A percentile compares a stretch with the other conserved stretches of the same genome.
These are phyloP conservation scores for Annona squamosa DNA, from an alignment of 164 flowering plant species.

Conservation along the genomic window DNA sequence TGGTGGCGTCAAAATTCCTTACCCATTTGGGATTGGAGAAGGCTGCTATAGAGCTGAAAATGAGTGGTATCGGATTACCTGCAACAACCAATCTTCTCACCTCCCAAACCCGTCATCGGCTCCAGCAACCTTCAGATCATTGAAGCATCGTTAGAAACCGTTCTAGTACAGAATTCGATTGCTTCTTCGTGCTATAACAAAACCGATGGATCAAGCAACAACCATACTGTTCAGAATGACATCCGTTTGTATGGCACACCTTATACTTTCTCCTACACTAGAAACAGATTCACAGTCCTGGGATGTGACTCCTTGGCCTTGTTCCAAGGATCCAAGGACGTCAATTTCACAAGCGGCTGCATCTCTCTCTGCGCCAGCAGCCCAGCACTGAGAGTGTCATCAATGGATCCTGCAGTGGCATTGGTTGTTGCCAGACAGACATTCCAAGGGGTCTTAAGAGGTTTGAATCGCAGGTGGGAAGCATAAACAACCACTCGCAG, in stretches of 20 bases:
- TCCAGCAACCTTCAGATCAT: neutral
- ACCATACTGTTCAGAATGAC: neutral
- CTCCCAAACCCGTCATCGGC: constrained; percentile 4
- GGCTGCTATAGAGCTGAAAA: neutral
- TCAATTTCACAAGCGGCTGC: neutral
- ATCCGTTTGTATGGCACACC: neutral
- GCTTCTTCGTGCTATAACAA: neutral
- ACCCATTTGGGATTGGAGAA: neutral
- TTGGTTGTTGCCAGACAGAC: neutral
- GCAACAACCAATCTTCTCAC: neutral
- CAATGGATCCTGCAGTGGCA: neutral
- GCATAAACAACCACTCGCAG: neutral
- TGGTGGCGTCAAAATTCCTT: neutral
- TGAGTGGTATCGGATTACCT: neutral
- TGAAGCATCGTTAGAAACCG: neutral
- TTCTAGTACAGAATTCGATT: neutral
- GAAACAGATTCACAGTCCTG: neutral
- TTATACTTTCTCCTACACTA: neutral
- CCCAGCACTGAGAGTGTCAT: neutral
- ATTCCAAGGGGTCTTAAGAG: constrained; percentile 4
- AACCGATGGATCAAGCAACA: neutral
- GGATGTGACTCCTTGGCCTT: constrained; percentile 1
- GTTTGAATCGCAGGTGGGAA: neutral
- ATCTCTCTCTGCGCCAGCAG: neutral
- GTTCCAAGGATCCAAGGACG: neutral